Percentiles rank a stretch among this genome's conserved stretches.
Conservation (phyloP, 2,329 filamentous ascomycete genomes). For the Pseudogymnoascus sp. region DNA sequence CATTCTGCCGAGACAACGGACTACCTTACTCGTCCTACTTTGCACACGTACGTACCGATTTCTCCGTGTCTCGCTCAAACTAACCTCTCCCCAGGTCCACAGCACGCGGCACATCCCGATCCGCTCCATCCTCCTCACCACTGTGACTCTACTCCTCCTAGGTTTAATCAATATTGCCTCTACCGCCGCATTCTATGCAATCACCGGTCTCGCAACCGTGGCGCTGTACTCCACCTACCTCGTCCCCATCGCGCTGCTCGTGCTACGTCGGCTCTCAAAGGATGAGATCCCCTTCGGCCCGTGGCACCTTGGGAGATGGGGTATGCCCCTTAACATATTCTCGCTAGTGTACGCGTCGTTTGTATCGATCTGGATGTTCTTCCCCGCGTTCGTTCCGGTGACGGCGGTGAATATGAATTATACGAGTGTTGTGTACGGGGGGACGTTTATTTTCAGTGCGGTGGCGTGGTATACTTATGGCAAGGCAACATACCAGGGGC, state of each 20-base stretch:
- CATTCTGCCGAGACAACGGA: constrained; percentile 37
- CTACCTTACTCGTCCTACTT: constrained; percentile 28
- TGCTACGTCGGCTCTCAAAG: constrained; percentile 34
- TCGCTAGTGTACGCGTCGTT: constrained; percentile 28
- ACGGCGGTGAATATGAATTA: constrained; percentile 10
- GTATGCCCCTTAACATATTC: constrained; percentile 18
- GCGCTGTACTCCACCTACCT: constrained; percentile 39
- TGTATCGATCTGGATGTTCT: constrained; percentile 40
- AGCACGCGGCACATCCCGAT: constrained; percentile 17
- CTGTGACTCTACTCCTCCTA: constrained; percentile 28
- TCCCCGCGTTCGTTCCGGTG: not conserved
- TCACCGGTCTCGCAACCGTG: constrained; percentile 37
- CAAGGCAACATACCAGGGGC: not conserved
- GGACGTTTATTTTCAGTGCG: not conserved
- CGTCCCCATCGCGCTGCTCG: constrained; percentile 32
- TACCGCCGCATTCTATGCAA: constrained; percentile 37
- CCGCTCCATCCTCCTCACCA: constrained; percentile 22
- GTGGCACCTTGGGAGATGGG: constrained; percentile 18
- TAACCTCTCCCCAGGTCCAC: constrained; percentile 17
- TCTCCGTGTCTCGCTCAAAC: not conserved
- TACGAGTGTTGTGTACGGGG: constrained; percentile 3
- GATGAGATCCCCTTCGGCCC: constrained; percentile 19
- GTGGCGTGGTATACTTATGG: constrained; percentile 4
- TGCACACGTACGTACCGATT: not conserved
- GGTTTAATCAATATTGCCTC: constrained; percentile 37